Conservation (phyloP, 768 basidiomycete species). For the Tubosaeta brunneosetosa region DNA sequence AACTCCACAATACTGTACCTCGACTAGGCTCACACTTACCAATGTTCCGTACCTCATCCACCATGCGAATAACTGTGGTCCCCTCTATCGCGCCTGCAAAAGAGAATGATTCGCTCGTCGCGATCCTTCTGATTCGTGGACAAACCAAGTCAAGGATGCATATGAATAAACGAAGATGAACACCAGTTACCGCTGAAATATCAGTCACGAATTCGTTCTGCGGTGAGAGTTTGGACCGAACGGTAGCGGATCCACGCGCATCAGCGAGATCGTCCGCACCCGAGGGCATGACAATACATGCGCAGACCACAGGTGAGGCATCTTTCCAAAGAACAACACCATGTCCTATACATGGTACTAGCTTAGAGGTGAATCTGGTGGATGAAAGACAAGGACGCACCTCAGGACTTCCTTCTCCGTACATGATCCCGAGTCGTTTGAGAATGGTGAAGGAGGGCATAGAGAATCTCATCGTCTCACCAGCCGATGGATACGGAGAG, state of each 20-base stretch:
- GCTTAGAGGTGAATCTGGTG: background rate
- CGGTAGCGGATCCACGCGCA: constrained; percentile 14
- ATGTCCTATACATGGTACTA: constrained; percentile 25
- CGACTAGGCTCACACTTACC: no score
- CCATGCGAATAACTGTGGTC: no score
- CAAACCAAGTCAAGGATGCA: no score
- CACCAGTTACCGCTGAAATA: no score
- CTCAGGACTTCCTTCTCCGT: constrained; percentile 36
- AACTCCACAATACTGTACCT: no score
- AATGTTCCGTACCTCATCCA: no score
- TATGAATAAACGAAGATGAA: no score
- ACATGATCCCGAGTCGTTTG: constrained; percentile 37
- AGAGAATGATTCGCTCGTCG: no score
- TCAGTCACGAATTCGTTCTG: no score
- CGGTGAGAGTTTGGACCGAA: no score
- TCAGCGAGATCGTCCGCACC: constrained; percentile 4
- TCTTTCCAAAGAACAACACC: constrained; percentile 36
- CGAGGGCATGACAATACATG: constrained; percentile 32
- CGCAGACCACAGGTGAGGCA: constrained; percentile 36
- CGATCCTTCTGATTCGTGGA: no score
- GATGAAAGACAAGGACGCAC: constrained; percentile 23
- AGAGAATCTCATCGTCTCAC: constrained; percentile 46
- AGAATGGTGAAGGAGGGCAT: constrained; percentile 39
- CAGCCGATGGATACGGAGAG: constrained; percentile 34
- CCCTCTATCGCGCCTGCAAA: no score